These are phyloP conservation scores for Lyophyllum decastes DNA, from an alignment of 768 basidiomycete species.

Conservation along the genomic window DNA sequence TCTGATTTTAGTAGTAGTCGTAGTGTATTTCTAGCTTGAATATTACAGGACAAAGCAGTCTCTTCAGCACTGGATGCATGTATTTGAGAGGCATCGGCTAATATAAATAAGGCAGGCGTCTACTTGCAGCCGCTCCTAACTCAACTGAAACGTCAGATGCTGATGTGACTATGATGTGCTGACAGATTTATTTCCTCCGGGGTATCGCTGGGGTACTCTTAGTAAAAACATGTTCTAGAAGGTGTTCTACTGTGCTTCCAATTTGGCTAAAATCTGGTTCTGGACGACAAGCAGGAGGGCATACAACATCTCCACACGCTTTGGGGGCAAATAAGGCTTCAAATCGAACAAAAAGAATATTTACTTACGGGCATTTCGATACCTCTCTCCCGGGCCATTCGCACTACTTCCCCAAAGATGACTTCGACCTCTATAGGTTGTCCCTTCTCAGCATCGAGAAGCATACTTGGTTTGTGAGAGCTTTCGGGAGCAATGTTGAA, in stretches of 20 bases:
- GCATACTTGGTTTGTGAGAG: constrained; percentile 59
- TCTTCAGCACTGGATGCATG: no score
- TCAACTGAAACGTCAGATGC: no score
- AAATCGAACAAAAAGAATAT: not conserved
- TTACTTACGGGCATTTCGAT: constrained; percentile 54
- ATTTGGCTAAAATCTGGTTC: constrained; percentile 55
- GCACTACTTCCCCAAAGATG: constrained; percentile 62
- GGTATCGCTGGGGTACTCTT: no score
- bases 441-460: constrained; percentile 54
- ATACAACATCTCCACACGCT: constrained; percentile 69
- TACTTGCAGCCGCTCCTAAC: no score
- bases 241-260: constrained; percentile 9
- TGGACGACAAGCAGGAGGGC: constrained; percentile 59
- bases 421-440: constrained; percentile 69
- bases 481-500: constrained; percentile 44
- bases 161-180: no score
- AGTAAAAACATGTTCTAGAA: no score
- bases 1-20: no score
- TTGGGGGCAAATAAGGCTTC: not conserved
- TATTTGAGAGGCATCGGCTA: no score
- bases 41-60: no score
- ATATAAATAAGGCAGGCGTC: no score
- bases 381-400: constrained; percentile 45
- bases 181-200: no score
- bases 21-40: no score